phyloP scores from a whole-genome alignment of 1,284 basidiomycete genomes.

The Phellinidium pouzarii region DNA sequence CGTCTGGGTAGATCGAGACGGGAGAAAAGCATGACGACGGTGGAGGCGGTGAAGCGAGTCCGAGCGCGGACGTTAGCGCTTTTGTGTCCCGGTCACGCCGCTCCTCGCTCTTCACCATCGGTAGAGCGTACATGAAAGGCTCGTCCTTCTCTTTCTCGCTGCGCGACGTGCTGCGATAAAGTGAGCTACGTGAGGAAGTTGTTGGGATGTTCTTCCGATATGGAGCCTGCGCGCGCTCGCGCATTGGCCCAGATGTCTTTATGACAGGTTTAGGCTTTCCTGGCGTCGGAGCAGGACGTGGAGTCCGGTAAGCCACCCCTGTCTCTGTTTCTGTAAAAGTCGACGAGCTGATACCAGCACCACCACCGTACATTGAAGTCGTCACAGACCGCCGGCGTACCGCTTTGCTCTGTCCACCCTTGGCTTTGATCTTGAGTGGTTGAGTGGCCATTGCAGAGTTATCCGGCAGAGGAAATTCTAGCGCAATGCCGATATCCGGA shows the following conservation, averaged over 20 bases:
- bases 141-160: conserved; percentile 26
- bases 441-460: conserved; percentile 38
- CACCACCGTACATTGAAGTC: conserved; percentile 7
- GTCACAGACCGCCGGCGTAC: conserved; percentile 1
- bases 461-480: conserved; percentile 32
- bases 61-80: conserved; percentile 48
- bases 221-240: conserved; percentile 7
- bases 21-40: conserved; percentile 38
- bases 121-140: conserved; percentile 26
- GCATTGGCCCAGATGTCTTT: conserved; percentile 10
- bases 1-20: conserved; percentile 60
- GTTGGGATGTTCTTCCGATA: background rate
- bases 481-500: conserved; percentile 36
- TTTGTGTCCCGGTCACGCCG: conserved; percentile 43
- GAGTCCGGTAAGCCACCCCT: conserved; percentile 8
- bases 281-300: conserved; percentile 17
- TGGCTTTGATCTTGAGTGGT: conserved; percentile 16
- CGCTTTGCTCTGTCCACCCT: conserved; percentile 5
- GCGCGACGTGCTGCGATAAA: conserved; percentile 21
- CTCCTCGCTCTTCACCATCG: conserved; percentile 36
- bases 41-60: conserved; percentile 30
- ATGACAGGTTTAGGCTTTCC: conserved; percentile 10
- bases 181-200: conserved; percentile 1
- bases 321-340: conserved; percentile 12
- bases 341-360: conserved; percentile 6